phyloP scores from a whole-genome alignment of 192 early-diverging fungal species.

The Powellomyces hirtus region DNA sequence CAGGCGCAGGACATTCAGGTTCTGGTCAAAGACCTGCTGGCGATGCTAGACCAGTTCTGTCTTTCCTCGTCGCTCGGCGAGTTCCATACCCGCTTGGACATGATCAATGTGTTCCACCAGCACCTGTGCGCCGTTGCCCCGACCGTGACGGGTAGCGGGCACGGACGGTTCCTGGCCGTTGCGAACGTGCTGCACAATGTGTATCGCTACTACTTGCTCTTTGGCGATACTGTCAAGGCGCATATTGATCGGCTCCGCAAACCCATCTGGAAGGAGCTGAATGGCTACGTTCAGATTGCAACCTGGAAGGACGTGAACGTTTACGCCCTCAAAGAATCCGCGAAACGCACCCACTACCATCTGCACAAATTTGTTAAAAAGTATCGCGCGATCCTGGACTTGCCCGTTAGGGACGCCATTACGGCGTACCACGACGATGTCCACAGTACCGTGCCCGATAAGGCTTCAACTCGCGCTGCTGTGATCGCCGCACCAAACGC shows the following conservation, averaged over 20 bases:
- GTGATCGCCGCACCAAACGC: not conserved
- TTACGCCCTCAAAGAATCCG: constrained; percentile 84
- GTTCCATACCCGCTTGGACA: constrained; percentile 70
- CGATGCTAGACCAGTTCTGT: constrained; percentile 79
- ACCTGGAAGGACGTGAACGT: constrained; percentile 97
- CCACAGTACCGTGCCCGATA: not conserved
- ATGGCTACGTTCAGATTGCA: constrained; percentile 92
- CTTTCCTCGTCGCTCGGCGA: constrained; percentile 76
- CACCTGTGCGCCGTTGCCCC: constrained; percentile 43
- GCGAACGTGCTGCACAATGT: constrained; percentile 67
- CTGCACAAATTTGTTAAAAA: constrained; percentile 87
- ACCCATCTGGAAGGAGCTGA: constrained; percentile 83
- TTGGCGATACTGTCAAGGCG: constrained; percentile 52
- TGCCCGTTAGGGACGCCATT: constrained; percentile 72
- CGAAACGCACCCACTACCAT: constrained; percentile 87
- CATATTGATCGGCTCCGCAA: constrained; percentile 59
- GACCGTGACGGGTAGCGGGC: not conserved
- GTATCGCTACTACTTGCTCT: constrained; percentile 80
- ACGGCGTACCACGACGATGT: constrained; percentile 27
- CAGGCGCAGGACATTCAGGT: not conserved
- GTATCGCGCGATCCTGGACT: constrained; percentile 74
- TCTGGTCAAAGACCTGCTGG: constrained; percentile 32
- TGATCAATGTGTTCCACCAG: constrained; percentile 63
- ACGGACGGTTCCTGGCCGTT: constrained; percentile 12
- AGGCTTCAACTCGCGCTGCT: not conserved